Evolutionary conservation across 768 basidiomycete genomes (phyloP).

Genomic region (Albatrellus ellisii): DNA sequence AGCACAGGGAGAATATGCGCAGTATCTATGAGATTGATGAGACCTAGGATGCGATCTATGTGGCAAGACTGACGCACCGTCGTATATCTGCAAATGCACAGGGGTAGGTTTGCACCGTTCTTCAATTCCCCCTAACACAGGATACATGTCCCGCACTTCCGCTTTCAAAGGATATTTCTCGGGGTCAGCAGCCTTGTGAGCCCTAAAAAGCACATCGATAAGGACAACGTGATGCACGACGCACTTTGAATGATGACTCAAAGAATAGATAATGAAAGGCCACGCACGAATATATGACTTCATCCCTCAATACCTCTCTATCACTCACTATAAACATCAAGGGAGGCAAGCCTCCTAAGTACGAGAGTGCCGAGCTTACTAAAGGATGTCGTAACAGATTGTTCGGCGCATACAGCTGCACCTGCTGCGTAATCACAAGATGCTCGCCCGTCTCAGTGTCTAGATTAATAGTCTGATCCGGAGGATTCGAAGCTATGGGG

Average conservation of each 20-base stretch:
- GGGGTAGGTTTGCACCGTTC: conserved; percentile 44
- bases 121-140: conserved; percentile 42
- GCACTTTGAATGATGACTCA: too few species aligned
- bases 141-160: conserved; percentile 37
- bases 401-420: conserved; percentile 83
- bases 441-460: conserved; percentile 35
- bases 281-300: conserved; percentile 70
- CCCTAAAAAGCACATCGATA: conserved; percentile 27
- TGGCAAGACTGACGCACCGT: conserved; percentile 34
- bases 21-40: conserved; percentile 31
- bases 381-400: conserved; percentile 66
- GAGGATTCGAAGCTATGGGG: background rate
- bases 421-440: conserved; percentile 47
- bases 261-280: background rate
- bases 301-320: conserved; percentile 85
- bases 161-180: conserved; percentile 42
- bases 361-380: conserved; percentile 67
- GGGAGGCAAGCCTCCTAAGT: conserved; percentile 87
- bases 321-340: conserved; percentile 77
- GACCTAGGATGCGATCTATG: conserved; percentile 11
- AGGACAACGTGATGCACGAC: too few species aligned
- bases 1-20: conserved; percentile 64
- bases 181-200: conserved; percentile 87
- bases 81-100: conserved; percentile 89
- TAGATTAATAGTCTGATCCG: conserved; percentile 23